phyloP scores from a whole-genome alignment of 176 grass and related monocot species.

The Oryza longistaminata region DNA sequence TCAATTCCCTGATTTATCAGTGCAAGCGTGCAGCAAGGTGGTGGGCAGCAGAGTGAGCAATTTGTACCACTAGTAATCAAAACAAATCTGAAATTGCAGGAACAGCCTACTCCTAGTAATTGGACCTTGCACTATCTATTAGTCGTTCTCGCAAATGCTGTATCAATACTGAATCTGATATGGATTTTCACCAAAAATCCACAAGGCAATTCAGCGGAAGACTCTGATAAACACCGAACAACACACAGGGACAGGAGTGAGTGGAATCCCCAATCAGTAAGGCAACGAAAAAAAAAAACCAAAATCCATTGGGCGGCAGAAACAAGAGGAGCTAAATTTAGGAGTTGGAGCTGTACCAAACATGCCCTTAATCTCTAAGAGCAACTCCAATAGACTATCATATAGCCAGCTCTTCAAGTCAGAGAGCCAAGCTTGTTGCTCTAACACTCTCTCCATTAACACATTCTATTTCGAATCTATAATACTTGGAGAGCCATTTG shows the following conservation, averaged over 20 bases:
- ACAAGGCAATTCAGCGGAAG: not conserved
- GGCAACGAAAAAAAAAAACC: not conserved
- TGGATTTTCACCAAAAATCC: not conserved
- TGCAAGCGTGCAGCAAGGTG: slow-evolving; percentile 4
- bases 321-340: no score
- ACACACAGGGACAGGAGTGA: not conserved
- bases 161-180: not conserved
- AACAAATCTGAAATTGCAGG: not conserved
- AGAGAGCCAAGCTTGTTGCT: no score
- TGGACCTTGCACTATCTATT: not conserved
- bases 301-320: not conserved
- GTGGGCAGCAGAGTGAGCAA: not conserved
- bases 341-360: no score
- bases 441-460: no score
- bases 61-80: not conserved
- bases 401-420: no score
- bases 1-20: not conserved
- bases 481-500: no score
- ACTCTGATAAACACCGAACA: not conserved
- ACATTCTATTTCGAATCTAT: no score
- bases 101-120: not conserved
- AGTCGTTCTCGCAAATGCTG: not conserved
- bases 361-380: no score
- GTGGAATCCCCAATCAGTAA: not conserved
- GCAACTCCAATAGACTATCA: no score